phyloP scores from a whole-genome alignment of 192 early-diverging fungal genomes.

The Coemansia sp. region DNA sequence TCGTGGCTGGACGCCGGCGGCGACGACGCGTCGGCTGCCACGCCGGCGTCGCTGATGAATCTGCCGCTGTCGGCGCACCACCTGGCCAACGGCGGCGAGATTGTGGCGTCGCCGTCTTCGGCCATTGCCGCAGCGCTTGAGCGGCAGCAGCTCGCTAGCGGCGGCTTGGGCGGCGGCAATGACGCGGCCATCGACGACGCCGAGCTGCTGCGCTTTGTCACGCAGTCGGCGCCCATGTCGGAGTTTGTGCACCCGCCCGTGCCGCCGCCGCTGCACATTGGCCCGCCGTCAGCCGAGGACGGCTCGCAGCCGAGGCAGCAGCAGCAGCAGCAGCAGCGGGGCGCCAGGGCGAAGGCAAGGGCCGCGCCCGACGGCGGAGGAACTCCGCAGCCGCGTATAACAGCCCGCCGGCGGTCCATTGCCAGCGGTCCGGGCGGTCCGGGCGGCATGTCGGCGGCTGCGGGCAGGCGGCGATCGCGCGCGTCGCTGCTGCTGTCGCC shows the following conservation, averaged over 20 bases:
- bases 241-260: constrained; percentile 37
- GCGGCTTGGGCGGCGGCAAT: neutral
- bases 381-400: too few species aligned
- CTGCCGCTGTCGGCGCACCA: constrained; percentile 46
- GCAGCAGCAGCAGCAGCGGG: neutral
- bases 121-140: neutral
- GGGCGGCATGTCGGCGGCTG: neutral
- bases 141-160: neutral
- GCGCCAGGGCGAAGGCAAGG: neutral
- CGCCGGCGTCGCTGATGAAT: constrained; percentile 47
- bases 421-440: too few species aligned
- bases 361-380: neutral
- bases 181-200: too few species aligned
- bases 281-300: neutral
- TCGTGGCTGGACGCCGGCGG: neutral
- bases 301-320: neutral
- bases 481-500: constrained; percentile 26
- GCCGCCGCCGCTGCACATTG: constrained; percentile 41
- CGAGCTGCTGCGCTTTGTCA: constrained; percentile 8
- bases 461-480: constrained; percentile 15
- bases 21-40: constrained; percentile 6
- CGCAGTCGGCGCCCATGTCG: constrained; percentile 38
- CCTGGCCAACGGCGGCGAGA: constrained; percentile 37
- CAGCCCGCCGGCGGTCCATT: too few species aligned
- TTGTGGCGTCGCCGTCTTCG: neutral